Percentiles rank a stretch among this genome's conserved stretches.
Conservation (phyloP, 176 grass and related monocot species). For the Oryza meridionalis region DNA sequence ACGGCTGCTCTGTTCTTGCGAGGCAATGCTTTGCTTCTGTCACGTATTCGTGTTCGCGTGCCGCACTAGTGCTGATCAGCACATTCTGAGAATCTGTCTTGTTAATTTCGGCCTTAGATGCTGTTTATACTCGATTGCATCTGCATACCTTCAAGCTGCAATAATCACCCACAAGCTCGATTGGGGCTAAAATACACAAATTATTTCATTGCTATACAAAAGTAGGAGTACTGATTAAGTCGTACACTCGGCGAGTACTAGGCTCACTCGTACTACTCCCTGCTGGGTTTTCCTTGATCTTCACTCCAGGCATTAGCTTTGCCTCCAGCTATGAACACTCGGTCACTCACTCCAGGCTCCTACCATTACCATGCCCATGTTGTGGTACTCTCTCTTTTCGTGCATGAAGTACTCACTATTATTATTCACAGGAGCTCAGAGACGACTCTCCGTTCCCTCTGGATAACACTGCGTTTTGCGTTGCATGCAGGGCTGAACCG, state of each 20-base stretch:
- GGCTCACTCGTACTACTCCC: background rate
- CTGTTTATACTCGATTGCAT: background rate
- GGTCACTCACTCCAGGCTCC: no score
- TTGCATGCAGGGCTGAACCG: slow-evolving; percentile 68
- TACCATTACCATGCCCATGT: no score
- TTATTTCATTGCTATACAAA: background rate
- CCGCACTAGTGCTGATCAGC: no score
- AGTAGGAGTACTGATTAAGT: background rate
- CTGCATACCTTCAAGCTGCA: background rate
- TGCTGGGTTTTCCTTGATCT: background rate
- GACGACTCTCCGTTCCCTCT: background rate
- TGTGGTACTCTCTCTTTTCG: background rate
- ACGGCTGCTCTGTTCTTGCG: background rate
- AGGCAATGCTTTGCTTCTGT: background rate
- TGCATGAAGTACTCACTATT: background rate
- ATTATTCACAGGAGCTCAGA: no score
- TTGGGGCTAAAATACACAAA: background rate
- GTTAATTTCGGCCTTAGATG: background rate
- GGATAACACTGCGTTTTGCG: background rate
- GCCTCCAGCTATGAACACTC: background rate
- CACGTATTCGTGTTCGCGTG: background rate
- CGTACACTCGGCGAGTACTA: background rate
- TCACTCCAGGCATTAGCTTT: background rate
- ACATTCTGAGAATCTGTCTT: background rate
- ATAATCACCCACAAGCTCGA: background rate